These are phyloP conservation scores for Blumeria hordei DNA, from an alignment of 2,329 filamentous ascomycete species.

Conservation along the genomic window DNA sequence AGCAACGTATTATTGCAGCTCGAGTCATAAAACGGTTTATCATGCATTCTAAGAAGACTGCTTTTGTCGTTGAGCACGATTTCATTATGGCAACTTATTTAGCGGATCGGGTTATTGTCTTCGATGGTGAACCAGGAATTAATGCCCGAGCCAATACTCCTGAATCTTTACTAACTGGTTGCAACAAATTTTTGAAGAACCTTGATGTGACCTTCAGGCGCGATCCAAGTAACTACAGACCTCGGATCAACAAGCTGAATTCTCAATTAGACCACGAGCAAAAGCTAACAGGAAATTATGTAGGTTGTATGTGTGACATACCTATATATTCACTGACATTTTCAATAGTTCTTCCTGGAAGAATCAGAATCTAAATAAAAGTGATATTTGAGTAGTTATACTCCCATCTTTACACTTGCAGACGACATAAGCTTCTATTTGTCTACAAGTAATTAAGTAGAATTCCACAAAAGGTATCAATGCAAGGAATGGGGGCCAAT, in stretches of 20 bases:
- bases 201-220: conserved; percentile 96
- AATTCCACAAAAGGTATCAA: no score
- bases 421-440: no score
- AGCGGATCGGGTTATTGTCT: conserved; percentile 91
- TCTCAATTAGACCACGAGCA: conserved; percentile 96
- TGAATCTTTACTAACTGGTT: conserved; percentile 74
- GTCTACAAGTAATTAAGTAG: no score
- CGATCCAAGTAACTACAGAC: conserved; percentile 85
- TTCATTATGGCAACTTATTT: conserved; percentile 77
- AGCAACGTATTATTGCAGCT: conserved; percentile 93
- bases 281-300: conserved; percentile 79
- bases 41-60: conserved; percentile 99
- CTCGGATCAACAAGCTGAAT: conserved; percentile 93
- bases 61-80: conserved; percentile 98
- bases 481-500: no score
- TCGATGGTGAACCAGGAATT: conserved; percentile 80
- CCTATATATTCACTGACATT: conserved; percentile 2
- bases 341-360: conserved; percentile 70
- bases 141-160: conserved; percentile 71
- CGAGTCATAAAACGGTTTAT: conserved; percentile 99
- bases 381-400: no score
- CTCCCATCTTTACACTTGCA: no score
- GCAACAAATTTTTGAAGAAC: conserved; percentile 91
- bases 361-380: conserved; percentile 21
- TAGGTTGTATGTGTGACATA: conserved; percentile 21